Evolutionary conservation across 805 yeast genomes (phyloP).

Genomic region (Candida manassasensis): DNA sequence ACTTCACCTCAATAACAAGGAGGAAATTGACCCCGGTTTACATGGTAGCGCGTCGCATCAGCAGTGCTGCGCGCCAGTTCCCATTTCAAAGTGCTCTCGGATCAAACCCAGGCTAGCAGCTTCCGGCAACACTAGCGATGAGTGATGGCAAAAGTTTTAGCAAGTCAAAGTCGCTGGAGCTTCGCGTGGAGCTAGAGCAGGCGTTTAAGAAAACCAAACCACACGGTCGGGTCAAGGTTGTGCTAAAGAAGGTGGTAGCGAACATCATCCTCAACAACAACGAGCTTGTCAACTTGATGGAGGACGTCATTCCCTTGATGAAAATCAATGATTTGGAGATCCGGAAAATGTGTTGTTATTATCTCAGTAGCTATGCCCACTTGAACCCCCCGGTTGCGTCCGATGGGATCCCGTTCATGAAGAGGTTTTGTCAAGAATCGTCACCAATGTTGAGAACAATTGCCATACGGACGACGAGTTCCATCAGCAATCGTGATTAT

Average conservation of each 20-base stretch:
- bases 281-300: conserved; percentile 65
- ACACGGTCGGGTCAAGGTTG: conserved; percentile 28
- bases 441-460: conserved; percentile 51
- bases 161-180: conserved; percentile 35
- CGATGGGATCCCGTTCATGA: conserved; percentile 52
- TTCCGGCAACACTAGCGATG: too few relatives aligned
- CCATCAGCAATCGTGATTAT: conserved; percentile 53
- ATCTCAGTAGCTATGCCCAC: conserved; percentile 55
- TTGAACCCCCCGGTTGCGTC: conserved; percentile 51
- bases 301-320: conserved; percentile 56
- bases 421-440: conserved; percentile 46
- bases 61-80: too few relatives aligned
- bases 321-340: conserved; percentile 59
- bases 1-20: too few relatives aligned
- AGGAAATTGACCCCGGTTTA: too few relatives aligned
- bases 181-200: conserved; percentile 39
- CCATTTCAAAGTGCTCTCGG: too few relatives aligned
- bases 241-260: conserved; percentile 69
- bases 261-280: conserved; percentile 78
- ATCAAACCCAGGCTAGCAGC: too few relatives aligned
- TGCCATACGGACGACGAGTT: conserved; percentile 59
- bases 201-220: conserved; percentile 40
- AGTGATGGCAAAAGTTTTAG: conserved; percentile 37
- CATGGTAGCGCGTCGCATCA: too few relatives aligned
- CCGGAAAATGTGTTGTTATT: conserved; percentile 68